A percentile compares a stretch with the other conserved stretches of the same genome.
Evolutionary conservation across 2,329 filamentous ascomycete genomes (phyloP).

Genomic region (Ophiocordyceps camponoti-saundersi): DNA sequence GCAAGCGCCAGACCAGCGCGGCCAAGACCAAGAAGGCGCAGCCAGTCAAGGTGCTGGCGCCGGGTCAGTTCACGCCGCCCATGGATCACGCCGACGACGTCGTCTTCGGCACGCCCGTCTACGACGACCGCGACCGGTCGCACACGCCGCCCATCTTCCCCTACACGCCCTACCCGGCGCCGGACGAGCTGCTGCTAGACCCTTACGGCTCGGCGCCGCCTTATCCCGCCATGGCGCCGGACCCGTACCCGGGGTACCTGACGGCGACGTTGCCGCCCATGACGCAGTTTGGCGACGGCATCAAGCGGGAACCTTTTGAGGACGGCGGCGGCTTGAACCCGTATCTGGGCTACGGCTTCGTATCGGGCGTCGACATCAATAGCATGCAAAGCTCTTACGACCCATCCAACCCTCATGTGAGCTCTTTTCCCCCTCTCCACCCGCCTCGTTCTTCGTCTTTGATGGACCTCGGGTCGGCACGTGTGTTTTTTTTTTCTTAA

Average conservation of each 20-base stretch:
- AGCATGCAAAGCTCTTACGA: conserved; percentile 42
- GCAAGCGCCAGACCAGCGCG: conserved; percentile 22
- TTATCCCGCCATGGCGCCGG: conserved; percentile 33
- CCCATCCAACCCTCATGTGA: conserved; percentile 59
- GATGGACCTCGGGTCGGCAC: too few relatives aligned
- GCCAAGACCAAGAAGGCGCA: conserved; percentile 10
- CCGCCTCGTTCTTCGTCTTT: too few relatives aligned
- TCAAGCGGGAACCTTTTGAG: conserved; percentile 47
- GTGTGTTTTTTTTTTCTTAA: too few relatives aligned
- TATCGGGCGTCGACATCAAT: conserved; percentile 46
- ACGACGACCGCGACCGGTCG: conserved; percentile 52
- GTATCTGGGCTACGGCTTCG: conserved; percentile 51
- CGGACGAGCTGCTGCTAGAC: conserved; percentile 45
- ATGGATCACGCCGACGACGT: conserved; percentile 46
- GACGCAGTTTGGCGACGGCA: conserved; percentile 43
- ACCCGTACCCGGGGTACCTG: conserved; percentile 40
- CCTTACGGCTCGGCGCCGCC: conserved; percentile 36
- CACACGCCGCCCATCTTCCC: conserved; percentile 53
- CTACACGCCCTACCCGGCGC: conserved; percentile 50
- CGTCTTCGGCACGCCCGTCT: conserved; percentile 36
- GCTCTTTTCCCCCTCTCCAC: conserved; percentile 32
- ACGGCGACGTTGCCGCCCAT: conserved; percentile 39
- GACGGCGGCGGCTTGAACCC: conserved; percentile 44
- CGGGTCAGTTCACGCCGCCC: conserved; percentile 43
- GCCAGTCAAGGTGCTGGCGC: conserved; percentile 24